Conservation (phyloP, 768 basidiomycete genomes). For the Flagelloscypha sp. region DNA sequence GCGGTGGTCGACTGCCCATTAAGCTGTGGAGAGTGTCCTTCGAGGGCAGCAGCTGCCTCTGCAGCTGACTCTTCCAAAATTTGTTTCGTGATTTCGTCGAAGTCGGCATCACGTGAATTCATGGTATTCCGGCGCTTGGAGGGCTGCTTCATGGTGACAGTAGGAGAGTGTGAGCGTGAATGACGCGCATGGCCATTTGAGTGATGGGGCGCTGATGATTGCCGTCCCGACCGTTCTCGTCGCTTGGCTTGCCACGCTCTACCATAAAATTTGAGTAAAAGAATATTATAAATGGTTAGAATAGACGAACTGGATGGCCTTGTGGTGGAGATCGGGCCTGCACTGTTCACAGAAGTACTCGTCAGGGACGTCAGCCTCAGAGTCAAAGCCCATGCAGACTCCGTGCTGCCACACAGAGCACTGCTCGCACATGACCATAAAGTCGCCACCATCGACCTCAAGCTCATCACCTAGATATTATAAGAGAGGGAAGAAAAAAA, state of each 20-base stretch:
- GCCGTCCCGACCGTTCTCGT: no score
- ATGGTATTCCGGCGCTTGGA: constrained; percentile 91
- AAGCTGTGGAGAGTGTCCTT: constrained; percentile 24
- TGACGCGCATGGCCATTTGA: constrained; percentile 46
- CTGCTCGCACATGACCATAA: constrained; percentile 96
- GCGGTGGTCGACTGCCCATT: constrained; percentile 26
- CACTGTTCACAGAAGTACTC: constrained; percentile 95
- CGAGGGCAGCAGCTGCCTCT: constrained; percentile 51
- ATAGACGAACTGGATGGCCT: constrained; percentile 67
- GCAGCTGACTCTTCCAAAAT: constrained; percentile 67
- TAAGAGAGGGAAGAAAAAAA: constrained; percentile 16
- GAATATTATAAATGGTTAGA: no score
- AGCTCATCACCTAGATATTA: constrained; percentile 41
- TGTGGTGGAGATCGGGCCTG: constrained; percentile 75
- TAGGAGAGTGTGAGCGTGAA: constrained; percentile 71
- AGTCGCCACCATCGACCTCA: constrained; percentile 79
- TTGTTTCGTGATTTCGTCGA: constrained; percentile 81
- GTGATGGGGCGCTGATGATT: constrained; percentile 54
- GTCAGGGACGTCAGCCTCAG: constrained; percentile 61
- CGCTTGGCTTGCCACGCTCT: no score
- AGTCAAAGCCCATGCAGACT: constrained; percentile 87
- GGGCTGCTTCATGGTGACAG: constrained; percentile 46
- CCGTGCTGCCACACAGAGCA: constrained; percentile 99
- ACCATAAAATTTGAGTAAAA: no score
- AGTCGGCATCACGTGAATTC: constrained; percentile 93